Evolutionary conservation across 768 basidiomycete species (phyloP).

Genomic region (Gautieria morchelliformis): DNA sequence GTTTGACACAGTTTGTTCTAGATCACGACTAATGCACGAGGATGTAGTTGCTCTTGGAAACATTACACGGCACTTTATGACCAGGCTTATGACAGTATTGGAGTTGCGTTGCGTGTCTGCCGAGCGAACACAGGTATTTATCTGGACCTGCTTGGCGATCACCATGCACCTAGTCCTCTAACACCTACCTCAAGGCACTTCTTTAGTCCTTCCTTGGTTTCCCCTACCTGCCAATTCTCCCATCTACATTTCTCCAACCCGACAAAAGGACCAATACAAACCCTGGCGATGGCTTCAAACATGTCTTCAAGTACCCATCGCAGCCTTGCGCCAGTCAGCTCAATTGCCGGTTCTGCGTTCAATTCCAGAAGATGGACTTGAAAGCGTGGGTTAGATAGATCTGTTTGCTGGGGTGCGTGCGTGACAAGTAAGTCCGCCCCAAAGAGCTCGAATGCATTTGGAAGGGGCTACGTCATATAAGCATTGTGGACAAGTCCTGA

Average conservation of each 20-base stretch:
- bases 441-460: constrained; percentile 92
- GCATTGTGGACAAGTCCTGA: not conserved
- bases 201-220: constrained; percentile 42
- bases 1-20: too few species aligned
- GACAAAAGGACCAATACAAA: constrained; percentile 66
- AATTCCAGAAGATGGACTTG: constrained; percentile 78
- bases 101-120: too few species aligned
- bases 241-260: constrained; percentile 9
- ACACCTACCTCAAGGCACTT: constrained; percentile 59
- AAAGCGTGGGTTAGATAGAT: constrained; percentile 17
- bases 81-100: too few species aligned
- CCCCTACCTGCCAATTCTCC: constrained; percentile 42
- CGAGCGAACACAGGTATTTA: too few species aligned
- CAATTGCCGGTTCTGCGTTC: constrained; percentile 94
- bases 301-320: constrained; percentile 75
- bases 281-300: constrained; percentile 59
- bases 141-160: not conserved
- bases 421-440: constrained; percentile 87
- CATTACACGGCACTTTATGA: too few species aligned
- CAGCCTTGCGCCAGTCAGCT: constrained; percentile 78
- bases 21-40: too few species aligned
- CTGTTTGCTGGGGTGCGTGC: constrained; percentile 19
- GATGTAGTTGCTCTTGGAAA: too few species aligned
- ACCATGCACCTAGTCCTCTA: constrained; percentile 14
- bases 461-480: constrained; percentile 45